Percentiles rank a stretch among this genome's conserved stretches.
phyloP scores from a whole-genome alignment of 331 rosid genomes.

The Malus hybrid region DNA sequence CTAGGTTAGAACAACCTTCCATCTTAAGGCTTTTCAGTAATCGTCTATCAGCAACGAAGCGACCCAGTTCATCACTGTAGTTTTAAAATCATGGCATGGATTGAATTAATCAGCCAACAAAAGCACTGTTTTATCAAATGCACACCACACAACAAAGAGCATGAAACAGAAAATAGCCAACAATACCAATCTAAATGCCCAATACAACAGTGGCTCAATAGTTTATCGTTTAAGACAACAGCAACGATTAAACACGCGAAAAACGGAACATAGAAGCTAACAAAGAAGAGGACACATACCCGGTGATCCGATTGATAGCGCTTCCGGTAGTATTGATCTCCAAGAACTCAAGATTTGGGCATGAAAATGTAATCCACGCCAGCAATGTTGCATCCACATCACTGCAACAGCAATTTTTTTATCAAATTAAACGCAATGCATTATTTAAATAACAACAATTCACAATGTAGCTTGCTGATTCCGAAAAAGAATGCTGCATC shows the following conservation, averaged over 20 bases:
- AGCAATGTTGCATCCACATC: conserved; percentile 90
- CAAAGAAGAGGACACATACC: conserved; percentile 35
- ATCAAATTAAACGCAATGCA: not conserved
- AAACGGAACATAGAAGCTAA: not conserved
- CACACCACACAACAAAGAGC: not conserved
- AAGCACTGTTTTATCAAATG: not conserved
- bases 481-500: not conserved
- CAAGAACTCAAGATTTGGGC: conserved; percentile 77
- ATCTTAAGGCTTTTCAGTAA: conserved; percentile 72
- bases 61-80: conserved; percentile 76
- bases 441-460: not conserved
- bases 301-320: conserved; percentile 73
- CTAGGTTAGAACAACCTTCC: conserved; percentile 83
- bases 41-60: conserved; percentile 80
- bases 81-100: conserved; percentile 8
- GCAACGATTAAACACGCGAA: not conserved
- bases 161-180: not conserved
- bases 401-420: conserved; percentile 27
- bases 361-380: conserved; percentile 89
- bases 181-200: not conserved
- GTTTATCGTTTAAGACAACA: not conserved
- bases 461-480: not conserved
- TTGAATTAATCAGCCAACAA: conserved; percentile 3
- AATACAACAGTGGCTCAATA: not conserved
- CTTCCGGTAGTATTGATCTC: conserved; percentile 49